These are phyloP conservation scores for Samsoniella hepiali DNA, from an alignment of 2,329 filamentous ascomycete species.

Conservation along the genomic window DNA sequence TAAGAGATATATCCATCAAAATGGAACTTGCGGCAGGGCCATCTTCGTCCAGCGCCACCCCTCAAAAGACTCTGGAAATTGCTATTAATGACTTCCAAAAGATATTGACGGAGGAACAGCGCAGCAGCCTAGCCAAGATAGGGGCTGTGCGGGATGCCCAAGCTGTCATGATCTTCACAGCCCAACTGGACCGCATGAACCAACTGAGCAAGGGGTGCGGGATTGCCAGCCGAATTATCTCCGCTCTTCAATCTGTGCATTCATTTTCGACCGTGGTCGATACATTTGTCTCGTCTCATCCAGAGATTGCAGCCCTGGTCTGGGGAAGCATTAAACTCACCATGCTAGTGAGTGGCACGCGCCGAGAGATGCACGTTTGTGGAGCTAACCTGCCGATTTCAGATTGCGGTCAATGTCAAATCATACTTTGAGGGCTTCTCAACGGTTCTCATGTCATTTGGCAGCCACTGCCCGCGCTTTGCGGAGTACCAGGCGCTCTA, in stretches of 20 bases:
- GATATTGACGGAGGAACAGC: no score
- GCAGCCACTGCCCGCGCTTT: neutral
- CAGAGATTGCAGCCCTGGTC: constrained; percentile 37
- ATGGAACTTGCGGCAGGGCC: no score
- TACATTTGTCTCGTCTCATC: constrained; percentile 37
- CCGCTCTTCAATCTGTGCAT: constrained; percentile 27
- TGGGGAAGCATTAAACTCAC: constrained; percentile 45
- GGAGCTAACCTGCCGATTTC: neutral
- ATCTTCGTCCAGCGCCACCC: no score
- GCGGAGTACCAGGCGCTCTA: neutral
- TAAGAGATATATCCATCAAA: no score
- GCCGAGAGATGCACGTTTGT: neutral
- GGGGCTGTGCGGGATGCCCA: no score
- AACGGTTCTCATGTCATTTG: neutral
- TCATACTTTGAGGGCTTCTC: neutral
- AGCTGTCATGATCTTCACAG: neutral
- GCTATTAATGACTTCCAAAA: no score
- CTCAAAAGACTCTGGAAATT: no score
- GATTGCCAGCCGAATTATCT: neutral
- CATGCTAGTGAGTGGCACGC: constrained; percentile 30
- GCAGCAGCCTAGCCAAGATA: no score
- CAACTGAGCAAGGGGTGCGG: neutral
- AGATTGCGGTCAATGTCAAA: neutral
- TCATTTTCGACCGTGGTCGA: constrained; percentile 36
- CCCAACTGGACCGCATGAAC: neutral